A percentile compares a stretch with the other conserved stretches of the same genome.
Evolutionary conservation across 441 rosid genomes (phyloP).

Genomic region (Gossypium lobatum): DNA sequence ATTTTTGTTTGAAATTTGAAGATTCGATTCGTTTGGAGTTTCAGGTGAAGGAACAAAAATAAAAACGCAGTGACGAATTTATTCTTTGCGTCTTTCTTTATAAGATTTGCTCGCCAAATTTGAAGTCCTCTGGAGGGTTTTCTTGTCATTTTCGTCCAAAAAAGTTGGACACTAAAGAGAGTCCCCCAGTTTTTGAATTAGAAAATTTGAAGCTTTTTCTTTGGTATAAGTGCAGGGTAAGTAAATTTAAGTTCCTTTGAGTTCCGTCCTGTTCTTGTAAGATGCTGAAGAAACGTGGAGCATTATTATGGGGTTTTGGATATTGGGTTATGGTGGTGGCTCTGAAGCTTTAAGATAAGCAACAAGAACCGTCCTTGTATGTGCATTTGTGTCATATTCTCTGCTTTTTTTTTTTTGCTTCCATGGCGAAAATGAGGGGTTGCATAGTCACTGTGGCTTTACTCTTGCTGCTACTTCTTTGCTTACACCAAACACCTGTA

Average conservation of each 20-base stretch:
- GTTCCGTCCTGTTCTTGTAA: neutral
- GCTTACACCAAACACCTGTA: slow-evolving; percentile 26
- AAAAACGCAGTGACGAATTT: slow-evolving; percentile 27
- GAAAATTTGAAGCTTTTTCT: slow-evolving; percentile 10
- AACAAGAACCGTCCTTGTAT: neutral
- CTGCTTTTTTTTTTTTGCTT: slow-evolving; percentile 10
- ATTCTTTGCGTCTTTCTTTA: slow-evolving; percentile 45
- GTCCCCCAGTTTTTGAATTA: neutral
- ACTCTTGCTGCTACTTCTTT: slow-evolving; percentile 39
- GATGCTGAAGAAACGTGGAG: slow-evolving; percentile 10
- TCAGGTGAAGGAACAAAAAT: neutral
- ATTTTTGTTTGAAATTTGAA: slow-evolving; percentile 5
- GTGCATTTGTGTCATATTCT: slow-evolving; percentile 14
- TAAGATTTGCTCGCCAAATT: slow-evolving; percentile 26
- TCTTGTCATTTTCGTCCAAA: slow-evolving; percentile 10
- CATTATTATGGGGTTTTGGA: slow-evolving; percentile 8
- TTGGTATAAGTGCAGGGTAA: slow-evolving; percentile 14
- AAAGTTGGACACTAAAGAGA: neutral
- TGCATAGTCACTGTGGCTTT: slow-evolving; percentile 18
- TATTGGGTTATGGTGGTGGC: neutral
- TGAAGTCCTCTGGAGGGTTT: slow-evolving; percentile 19
- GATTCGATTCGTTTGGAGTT: slow-evolving; percentile 22
- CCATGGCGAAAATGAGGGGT: slow-evolving; percentile 43
- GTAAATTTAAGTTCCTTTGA: neutral
- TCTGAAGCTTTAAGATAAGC: slow-evolving; percentile 12